Base-by-base conservation (phyloP, 495 filamentous ascomycete genomes). In the Pseudoneurospora amorphoporcata region DNA sequence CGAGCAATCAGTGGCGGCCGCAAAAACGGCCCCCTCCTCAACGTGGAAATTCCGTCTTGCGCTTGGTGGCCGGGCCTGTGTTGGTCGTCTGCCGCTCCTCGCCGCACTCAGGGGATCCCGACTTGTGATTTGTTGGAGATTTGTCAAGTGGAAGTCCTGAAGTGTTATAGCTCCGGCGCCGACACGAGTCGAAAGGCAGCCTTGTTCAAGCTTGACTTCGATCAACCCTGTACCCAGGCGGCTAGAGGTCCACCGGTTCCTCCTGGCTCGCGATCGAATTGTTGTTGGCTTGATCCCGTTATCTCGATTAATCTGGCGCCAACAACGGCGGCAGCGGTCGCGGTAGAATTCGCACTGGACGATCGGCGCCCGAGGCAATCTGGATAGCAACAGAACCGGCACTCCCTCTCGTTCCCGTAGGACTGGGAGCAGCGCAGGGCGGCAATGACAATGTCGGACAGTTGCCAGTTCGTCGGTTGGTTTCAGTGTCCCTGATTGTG, bases 11-110 rank as follows among this genome's bases (percentile, higher is more conserved):
- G 74, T 74, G 76, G 76, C 76, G 77, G 78, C 82, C 83, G 82
- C 76, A 77, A 79, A 73, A 75, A 84, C 83, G 83, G 81, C 83
- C 79, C 75, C 76, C 76, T 73, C 70, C 40, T 71, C 70, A 72
- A 71, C 65, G 75, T 68, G 41, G 32, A 69, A 70, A 71, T 69
- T 47, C 38, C 65, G 69, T 19, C 23, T 47, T 14, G 61, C 71
- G 65, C 68, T 70, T 35, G 53, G 53, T 61, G 47, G 47, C 23
- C 47, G 12, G 23, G 47, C 12, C 23, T 29, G 53, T 32, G 53
- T 61, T 61, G 47, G 47, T 58, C 3, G 47, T 29, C 39, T 9
- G 39, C 39, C 8, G 39, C 39, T 40, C 8, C 8, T 40, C 39
- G 39, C 39, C 39, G 39, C 39, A 40, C 39, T 40, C 39, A 40